phyloP scores from a whole-genome alignment of 495 filamentous ascomycete genomes.

The Talaromyces ruber region DNA sequence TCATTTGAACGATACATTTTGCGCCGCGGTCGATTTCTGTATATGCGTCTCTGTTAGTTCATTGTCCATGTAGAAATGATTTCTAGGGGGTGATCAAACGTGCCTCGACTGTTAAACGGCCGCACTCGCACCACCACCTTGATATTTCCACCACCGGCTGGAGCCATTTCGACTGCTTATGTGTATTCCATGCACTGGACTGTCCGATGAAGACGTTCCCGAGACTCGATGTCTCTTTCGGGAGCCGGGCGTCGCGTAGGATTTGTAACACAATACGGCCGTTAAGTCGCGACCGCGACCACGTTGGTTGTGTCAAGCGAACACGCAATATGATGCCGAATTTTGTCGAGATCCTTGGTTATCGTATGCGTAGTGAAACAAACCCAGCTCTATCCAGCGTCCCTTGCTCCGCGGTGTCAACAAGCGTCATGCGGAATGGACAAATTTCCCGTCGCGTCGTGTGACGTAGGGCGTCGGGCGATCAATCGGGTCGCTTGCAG shows the following conservation, averaged over 20 bases:
- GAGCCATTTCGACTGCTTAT: conserved; percentile 45
- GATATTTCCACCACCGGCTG: conserved; percentile 87
- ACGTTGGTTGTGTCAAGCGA: not conserved
- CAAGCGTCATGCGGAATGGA: not conserved
- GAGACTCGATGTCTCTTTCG: not conserved
- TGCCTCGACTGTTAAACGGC: conserved; percentile 91
- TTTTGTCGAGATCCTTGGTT: not conserved
- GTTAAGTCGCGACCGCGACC: not conserved
- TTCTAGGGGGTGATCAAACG: conserved; percentile 13
- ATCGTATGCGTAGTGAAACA: not conserved
- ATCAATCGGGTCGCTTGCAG: not conserved
- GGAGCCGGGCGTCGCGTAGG: not conserved
- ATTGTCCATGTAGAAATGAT: not conserved
- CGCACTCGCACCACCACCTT: conserved; percentile 97
- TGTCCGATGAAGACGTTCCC: not conserved
- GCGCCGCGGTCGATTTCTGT: conserved; percentile 80
- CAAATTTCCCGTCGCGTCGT: not conserved
- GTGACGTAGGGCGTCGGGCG: not conserved
- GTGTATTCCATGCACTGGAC: not conserved
- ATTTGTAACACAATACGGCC: not conserved
- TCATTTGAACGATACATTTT: conserved; percentile 99
- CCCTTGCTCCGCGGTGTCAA: not conserved
- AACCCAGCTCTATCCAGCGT: not conserved
- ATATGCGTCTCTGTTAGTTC: conserved; percentile 11
- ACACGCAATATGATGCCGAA: not conserved